Base-by-base conservation (phyloP, 441 rosid species). In the Populus hybrid region DNA sequence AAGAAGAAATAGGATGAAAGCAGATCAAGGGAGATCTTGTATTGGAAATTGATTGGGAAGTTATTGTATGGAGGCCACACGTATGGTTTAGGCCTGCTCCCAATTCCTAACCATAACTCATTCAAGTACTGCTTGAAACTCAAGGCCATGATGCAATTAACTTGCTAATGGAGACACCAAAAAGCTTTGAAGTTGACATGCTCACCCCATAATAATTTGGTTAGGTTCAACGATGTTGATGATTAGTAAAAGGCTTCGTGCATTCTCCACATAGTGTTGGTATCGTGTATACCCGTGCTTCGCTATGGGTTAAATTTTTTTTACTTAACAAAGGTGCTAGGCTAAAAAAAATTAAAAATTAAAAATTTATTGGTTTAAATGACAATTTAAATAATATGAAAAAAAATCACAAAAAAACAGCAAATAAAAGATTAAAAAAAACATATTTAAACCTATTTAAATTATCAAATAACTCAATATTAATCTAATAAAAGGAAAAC, bases 111-210 rank as follows among this genome's bases (percentile, higher is more conserved):
- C 19, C 57, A 16, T 0, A 50, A 50, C 19, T 50, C 57, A 50
- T 50, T 50, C 18, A 50, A 50, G 57, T 5, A 50, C 18, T 14
- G 57, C 18, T 50, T 50, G 57, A 50, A 50, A 14, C 35, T 36
- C 23, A 32, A 14, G 57, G 57, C 18, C 57, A 50, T 50, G n/a
- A 50, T 50, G 57, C 57, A 50, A 50, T 50, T n/a, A 53, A 57
- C 42, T n/a, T 78, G 16, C 4, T 74, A 82, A 79, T 82, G 87
- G 84, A 81, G 83, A 84, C 74, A 73, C 64, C 80, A 50, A 76
- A 71, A 78, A 77, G 79, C 77, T 70, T 32, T 75, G 84, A 86
- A 76, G 82, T 71, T 59, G 87, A 81, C 79, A 70, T 75, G 84
- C 82, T 80, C 79, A 77, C 75, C 69, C 80, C 71, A 80, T 38